phyloP scores from a whole-genome alignment of 306 rosid species.

The Cucumis melo region DNA sequence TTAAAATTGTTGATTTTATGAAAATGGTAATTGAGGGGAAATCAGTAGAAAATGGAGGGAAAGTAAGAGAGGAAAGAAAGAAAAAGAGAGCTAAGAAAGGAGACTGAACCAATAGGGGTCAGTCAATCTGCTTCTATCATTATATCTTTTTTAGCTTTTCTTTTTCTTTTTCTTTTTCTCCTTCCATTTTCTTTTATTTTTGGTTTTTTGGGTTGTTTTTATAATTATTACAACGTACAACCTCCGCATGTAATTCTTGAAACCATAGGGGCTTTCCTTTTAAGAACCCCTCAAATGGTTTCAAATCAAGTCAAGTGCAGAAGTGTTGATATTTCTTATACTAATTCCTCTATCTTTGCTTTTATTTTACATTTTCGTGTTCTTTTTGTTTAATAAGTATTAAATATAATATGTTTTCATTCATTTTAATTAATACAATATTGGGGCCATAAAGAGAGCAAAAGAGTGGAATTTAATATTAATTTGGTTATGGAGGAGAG shows the following conservation, averaged over 20 bases:
- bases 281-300: conserved; percentile 23
- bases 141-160: conserved; percentile 13
- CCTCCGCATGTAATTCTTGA: conserved; percentile 57
- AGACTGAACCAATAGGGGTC: neutral
- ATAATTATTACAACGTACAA: conserved; percentile 22
- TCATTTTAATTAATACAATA: neutral
- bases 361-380: neutral
- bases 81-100: neutral
- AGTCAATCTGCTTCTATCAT: conserved; percentile 9
- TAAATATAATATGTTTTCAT: too few relatives aligned
- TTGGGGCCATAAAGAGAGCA: neutral
- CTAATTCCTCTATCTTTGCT: neutral
- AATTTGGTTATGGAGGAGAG: neutral
- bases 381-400: too few relatives aligned
- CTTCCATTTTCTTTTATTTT: conserved; percentile 10
- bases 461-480: neutral
- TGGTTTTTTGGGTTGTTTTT: neutral
- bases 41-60: neutral
- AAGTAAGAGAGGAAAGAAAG: neutral
- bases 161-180: conserved; percentile 6
- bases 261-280: conserved; percentile 19
- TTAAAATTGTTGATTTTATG: neutral
- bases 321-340: conserved; percentile 53
- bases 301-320: conserved; percentile 39
- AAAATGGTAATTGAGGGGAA: neutral